phyloP scores from a whole-genome alignment of 225 moss, liverwort and hornwort species.

The Polytrichum formosum region DNA sequence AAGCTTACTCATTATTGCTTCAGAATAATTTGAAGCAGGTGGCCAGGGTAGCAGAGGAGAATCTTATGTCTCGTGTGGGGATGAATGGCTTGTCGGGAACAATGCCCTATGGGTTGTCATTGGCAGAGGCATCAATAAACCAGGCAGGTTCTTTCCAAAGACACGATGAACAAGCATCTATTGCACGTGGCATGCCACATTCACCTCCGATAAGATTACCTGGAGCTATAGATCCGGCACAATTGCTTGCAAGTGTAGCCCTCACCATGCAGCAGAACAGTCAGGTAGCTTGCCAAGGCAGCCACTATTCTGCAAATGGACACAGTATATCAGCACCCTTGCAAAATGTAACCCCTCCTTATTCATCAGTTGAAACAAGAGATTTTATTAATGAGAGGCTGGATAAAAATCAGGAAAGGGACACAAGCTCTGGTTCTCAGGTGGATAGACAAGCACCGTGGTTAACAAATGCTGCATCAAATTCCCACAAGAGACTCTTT shows the following conservation, averaged over 20 bases:
- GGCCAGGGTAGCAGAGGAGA: constrained; percentile 38
- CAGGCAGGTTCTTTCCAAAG: constrained; percentile 18
- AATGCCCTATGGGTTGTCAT: constrained; percentile 22
- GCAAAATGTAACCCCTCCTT: constrained; percentile 35
- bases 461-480: constrained; percentile 33
- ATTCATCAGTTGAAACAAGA: constrained; percentile 29
- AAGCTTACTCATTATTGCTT: constrained; percentile 36
- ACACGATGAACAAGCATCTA: constrained; percentile 8
- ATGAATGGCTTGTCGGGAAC: constrained; percentile 18
- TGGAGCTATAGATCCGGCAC: constrained; percentile 30
- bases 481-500: constrained; percentile 28
- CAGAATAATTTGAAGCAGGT: constrained; percentile 53
- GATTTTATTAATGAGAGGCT: constrained; percentile 27
- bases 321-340: constrained; percentile 24
- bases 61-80: constrained; percentile 12
- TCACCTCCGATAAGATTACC: constrained; percentile 34
- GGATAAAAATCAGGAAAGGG: constrained; percentile 39
- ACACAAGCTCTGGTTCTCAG: constrained; percentile 26
- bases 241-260: constrained; percentile 50
- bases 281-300: constrained; percentile 27
- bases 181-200: constrained; percentile 23
- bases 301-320: constrained; percentile 26
- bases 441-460: constrained; percentile 38
- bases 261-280: constrained; percentile 36
- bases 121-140: constrained; percentile 20